These are phyloP conservation scores for Cnidoscolus chayamansa DNA, from an alignment of 441 rosid genomes.

Conservation along the genomic window DNA sequence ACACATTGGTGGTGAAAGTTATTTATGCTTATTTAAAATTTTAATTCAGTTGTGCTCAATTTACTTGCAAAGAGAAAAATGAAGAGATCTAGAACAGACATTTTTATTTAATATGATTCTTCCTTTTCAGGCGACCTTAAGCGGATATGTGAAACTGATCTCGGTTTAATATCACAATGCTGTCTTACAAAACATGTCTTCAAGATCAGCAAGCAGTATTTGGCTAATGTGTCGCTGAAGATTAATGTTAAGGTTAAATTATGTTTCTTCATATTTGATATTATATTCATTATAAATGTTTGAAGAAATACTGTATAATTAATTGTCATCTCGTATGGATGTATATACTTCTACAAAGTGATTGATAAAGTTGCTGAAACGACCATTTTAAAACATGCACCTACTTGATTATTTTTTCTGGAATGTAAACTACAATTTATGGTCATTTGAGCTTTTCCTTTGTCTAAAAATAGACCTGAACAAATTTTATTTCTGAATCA, in stretches of 20 bases:
- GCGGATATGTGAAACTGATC: constrained; percentile 13
- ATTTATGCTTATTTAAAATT: background rate
- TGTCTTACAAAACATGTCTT: constrained; percentile 7
- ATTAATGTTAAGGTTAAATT: constrained; percentile 14
- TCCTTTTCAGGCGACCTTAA: constrained; percentile 14
- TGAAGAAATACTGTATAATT: too few relatives aligned
- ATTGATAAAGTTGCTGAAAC: too few relatives aligned
- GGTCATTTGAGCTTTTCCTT: background rate
- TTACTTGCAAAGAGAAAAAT: background rate
- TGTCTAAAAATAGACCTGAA: background rate
- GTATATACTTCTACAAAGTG: too few relatives aligned
- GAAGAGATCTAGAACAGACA: too few relatives aligned
- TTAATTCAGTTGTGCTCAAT: background rate
- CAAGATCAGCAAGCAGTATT: constrained; percentile 5
- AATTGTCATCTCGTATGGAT: too few relatives aligned
- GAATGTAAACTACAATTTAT: background rate
- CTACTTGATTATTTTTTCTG: constrained; percentile 2
- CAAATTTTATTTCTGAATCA: background rate
- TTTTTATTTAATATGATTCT: too few relatives aligned
- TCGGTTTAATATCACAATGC: constrained; percentile 9
- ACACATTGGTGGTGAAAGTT: background rate
- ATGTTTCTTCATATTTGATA: too few relatives aligned
- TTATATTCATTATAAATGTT: too few relatives aligned
- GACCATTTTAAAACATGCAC: background rate
- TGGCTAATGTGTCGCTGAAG: constrained; percentile 12